Evolutionary conservation across 2,329 filamentous ascomycete species (phyloP), one percentile per base, ranked within the genome.

Genomic region (Cercospora zeae-maydis): DNA sequence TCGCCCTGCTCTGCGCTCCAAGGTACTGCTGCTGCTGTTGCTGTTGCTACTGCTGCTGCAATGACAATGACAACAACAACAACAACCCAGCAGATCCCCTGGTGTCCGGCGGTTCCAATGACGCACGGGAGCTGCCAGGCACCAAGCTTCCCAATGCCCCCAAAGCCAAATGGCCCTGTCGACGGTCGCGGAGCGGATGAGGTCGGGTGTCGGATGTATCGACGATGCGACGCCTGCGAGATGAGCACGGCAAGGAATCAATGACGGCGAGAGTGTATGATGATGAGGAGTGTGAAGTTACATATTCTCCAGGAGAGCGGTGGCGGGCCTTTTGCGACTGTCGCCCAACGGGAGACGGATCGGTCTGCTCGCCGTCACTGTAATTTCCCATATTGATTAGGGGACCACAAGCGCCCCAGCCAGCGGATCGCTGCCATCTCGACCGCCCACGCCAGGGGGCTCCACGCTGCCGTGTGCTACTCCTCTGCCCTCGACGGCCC

Each of bases 381-480:
- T 24, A 59, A 59, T 59, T 27, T 59, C 42, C 42, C 56, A 33
- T 16, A 34, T 37, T 56, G 31, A 56, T 37, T 56, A 56, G 33
- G 53, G 53, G 33, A 34, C 31, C 33, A 58, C 30, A 21, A 45
- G 55, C 16, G 56, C 56, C 30, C 42, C 42, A 47, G 37, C 55
- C 55, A 27, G 24, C 24, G 42, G 42, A 34, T 59, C 33, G 39
- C 42, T 51, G 47, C 47, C 21, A 14, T 9, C 27, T 51, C 14
- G 14, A 16, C 47, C 24, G 14, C 27, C 27, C 47, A 31, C 3
- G 3, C 8, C 3, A 31, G 42, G 56, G 55, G 55, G 55, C 55
- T n/a, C 27, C 9, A 11, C 11, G 16, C 30, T 52, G 39, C n/a
- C 30, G 27, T 36, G 37, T 45, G 30, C 39, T 37, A 27, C 47